Base-by-base conservation (phyloP, 2,329 filamentous ascomycete species). In the Cytospora piceicola region DNA sequence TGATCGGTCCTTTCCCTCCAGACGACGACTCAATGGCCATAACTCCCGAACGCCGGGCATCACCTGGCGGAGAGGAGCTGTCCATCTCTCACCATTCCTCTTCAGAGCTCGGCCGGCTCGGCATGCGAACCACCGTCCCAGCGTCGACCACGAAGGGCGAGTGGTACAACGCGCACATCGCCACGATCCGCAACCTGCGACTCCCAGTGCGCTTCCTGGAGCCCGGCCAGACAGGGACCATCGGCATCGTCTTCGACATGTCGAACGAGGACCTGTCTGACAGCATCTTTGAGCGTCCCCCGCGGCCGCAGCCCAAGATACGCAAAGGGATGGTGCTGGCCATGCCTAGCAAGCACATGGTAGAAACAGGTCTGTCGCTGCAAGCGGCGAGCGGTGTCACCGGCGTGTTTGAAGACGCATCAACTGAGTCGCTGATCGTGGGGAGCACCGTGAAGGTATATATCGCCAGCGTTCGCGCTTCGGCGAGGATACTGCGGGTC, bases 141-240 rank as follows among this genome's bases (percentile, higher is more conserved):
- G 81, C 83, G 24, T 83, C 83, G 17, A 75, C 80, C 3, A 81
- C 79, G 71, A 86, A 82, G 69, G 86, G 83, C 20, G 89, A 92
- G 76, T 98, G 94, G 94, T 88, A 92, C 68, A 83, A 83, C 29
- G 93, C 94, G 7, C 88, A 85, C 53, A 88, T 98, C 61, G 89
- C 92, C 54, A 98, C 94, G 71, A 89, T 97, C 53, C 90, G 94
- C 27, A 96, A 97, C 71, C 81, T 99, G 11, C 88, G 94, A 6
- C 81, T 97, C 3, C 92, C 94, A 0, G 93, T 97, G 0, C 87
- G 88, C 56, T 87, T 84, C 0, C 83, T 98, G 9, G 84, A 89
- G 59, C 84, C 89, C 20, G 93, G 92, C 12, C 94, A 99, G 77
- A 93, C 94, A 7, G 95, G 94, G 0, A 97, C 94, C 0, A 85